Percentiles rank a stretch among this genome's conserved stretches.
Evolutionary conservation across 2,329 filamentous ascomycete species (phyloP).

Genomic region (Drechslerella coelobrocha): DNA sequence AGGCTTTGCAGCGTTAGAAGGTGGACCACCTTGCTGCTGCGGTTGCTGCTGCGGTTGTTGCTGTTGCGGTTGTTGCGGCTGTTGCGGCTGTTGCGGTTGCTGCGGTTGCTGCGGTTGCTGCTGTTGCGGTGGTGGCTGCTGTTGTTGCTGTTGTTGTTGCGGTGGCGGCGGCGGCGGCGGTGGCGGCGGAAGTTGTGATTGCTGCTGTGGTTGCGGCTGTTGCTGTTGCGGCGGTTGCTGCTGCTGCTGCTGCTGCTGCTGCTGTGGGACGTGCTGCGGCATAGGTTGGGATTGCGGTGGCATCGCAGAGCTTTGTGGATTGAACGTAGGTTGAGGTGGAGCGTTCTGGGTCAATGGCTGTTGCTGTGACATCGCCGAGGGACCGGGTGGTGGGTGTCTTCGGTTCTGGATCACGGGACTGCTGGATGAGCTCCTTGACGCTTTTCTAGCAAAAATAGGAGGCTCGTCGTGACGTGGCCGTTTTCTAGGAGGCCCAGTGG

Average conservation of each 20-base stretch:
- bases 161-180: slow-evolving; percentile 19
- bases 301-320: slow-evolving; percentile 44
- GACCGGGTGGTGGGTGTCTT: slow-evolving; percentile 52
- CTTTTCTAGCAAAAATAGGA: slow-evolving; percentile 63
- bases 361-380: slow-evolving; percentile 53
- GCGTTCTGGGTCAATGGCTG: slow-evolving; percentile 55
- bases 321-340: slow-evolving; percentile 23
- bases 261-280: no score
- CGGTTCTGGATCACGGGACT: slow-evolving; percentile 59
- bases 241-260: no score
- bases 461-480: slow-evolving; percentile 63
- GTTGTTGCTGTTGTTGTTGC: slow-evolving; percentile 33
- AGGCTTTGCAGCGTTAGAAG: slow-evolving; percentile 55
- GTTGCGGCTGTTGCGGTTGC: slow-evolving; percentile 56
- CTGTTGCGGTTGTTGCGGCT: slow-evolving; percentile 50
- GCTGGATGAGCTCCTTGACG: slow-evolving; percentile 59
- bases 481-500: slow-evolving; percentile 60
- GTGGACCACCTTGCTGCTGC: slow-evolving; percentile 35
- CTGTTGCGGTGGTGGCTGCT: slow-evolving; percentile 13
- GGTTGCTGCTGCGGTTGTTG: slow-evolving; percentile 52
- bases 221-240: slow-evolving; percentile 53
- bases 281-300: slow-evolving; percentile 34
- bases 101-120: slow-evolving; percentile 33
- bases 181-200: slow-evolving; percentile 7
- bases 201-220: slow-evolving; percentile 21